Conservation (phyloP, 805 yeast species). For the Saccharomycopsis oosterbeekiorum region DNA sequence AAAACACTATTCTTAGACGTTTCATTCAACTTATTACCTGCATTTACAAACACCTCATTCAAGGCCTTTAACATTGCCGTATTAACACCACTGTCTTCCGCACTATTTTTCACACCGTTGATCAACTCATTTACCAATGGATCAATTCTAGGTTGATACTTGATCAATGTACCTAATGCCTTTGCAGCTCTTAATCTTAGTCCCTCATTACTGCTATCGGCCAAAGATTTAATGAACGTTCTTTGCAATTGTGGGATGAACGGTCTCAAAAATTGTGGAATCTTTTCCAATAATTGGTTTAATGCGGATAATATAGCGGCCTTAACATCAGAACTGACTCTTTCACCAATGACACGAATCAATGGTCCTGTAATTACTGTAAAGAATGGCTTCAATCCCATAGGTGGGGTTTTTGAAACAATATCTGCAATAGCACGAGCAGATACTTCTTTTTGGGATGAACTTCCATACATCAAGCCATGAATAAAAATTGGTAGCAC, state of each 20-base stretch:
- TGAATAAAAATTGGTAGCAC: conserved; percentile 85
- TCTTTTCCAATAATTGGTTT: conserved; percentile 64
- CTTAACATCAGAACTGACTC: conserved; percentile 84
- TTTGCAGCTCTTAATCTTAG: conserved; percentile 78
- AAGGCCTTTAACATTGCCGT: conserved; percentile 80
- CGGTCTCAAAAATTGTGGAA: conserved; percentile 87
- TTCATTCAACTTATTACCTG: conserved; percentile 71
- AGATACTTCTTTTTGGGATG: conserved; percentile 72
- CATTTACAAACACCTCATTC: conserved; percentile 68
- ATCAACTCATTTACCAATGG: conserved; percentile 82
- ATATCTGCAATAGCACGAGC: conserved; percentile 86
- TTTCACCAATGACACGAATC: conserved; percentile 95
- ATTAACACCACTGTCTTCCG: conserved; percentile 58
- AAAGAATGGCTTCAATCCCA: conserved; percentile 73
- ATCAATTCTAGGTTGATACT: conserved; percentile 87
- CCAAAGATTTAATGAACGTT: conserved; percentile 85
- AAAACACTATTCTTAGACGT: conserved; percentile 59
- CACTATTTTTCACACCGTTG: conserved; percentile 55
- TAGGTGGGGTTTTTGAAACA: conserved; percentile 78
- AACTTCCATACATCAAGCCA: conserved; percentile 88
- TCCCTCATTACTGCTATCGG: conserved; percentile 64
- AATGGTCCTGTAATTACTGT: conserved; percentile 94
- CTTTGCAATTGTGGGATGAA: conserved; percentile 96
- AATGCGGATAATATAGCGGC: conserved; percentile 87
- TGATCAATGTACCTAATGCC: conserved; percentile 81